Evolutionary conservation across 805 yeast species (phyloP).

Genomic region (Candida namnaoensis): DNA sequence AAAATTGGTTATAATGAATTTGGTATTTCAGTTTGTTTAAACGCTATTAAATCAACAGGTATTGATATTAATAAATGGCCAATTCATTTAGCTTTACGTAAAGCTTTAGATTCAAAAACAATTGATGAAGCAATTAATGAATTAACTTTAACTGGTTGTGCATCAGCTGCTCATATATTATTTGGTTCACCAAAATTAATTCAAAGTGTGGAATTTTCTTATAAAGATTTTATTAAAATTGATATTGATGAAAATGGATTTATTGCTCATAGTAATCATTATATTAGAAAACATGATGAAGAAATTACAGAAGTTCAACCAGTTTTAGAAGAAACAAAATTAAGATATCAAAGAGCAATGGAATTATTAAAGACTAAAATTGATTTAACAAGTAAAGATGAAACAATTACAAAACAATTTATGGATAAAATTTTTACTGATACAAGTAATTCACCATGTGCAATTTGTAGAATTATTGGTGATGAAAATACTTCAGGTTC

Average conservation of each 20-base stretch:
- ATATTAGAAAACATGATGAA: neutral
- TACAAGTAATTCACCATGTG: neutral
- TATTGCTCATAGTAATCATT: constrained; percentile 1
- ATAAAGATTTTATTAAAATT: neutral
- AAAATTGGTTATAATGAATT: constrained; percentile 24
- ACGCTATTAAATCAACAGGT: constrained; percentile 16
- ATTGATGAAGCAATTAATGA: constrained; percentile 12
- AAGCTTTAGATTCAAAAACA: constrained; percentile 7
- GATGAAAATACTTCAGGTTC: too few relatives aligned
- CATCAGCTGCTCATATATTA: neutral
- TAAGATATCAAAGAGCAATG: neutral
- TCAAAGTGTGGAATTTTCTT: neutral
- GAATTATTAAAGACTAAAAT: neutral
- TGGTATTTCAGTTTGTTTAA: constrained; percentile 23
- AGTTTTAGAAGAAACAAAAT: neutral
- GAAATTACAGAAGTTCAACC: neutral
- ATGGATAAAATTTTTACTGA: neutral
- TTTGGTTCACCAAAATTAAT: neutral
- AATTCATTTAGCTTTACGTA: constrained; percentile 9
- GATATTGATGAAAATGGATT: neutral
- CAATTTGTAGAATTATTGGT: neutral
- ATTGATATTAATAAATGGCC: constrained; percentile 4
- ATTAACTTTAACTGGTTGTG: neutral
- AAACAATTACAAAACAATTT: neutral
- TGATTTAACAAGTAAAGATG: neutral